Percentiles rank a stretch among this genome's conserved stretches.
Evolutionary conservation across 495 filamentous ascomycete species (phyloP).

Genomic region (Podospora bellae-mahoneyi): DNA sequence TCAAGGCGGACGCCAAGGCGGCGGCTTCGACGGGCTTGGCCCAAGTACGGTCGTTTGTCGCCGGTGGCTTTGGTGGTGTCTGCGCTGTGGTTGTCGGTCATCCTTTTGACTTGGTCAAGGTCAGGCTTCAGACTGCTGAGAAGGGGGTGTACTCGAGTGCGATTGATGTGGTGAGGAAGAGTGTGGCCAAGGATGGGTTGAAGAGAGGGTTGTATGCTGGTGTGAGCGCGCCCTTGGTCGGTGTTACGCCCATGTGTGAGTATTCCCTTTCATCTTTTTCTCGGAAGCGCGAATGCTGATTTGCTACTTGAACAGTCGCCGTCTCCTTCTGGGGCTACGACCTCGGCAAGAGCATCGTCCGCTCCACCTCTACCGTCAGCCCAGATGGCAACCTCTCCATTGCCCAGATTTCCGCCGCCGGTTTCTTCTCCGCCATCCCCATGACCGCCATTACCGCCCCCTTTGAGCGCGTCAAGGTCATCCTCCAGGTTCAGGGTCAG

Average conservation of each 20-base stretch:
- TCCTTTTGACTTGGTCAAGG: constrained; percentile 97
- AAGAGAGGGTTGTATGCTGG: constrained; percentile 89
- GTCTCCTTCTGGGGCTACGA: constrained; percentile 99
- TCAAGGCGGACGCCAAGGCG: constrained; percentile 46
- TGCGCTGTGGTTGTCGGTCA: constrained; percentile 93
- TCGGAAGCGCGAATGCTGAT: background rate
- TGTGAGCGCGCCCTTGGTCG: constrained; percentile 88
- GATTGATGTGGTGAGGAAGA: constrained; percentile 86
- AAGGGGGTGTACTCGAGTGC: constrained; percentile 87
- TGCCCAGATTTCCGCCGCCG: constrained; percentile 83
- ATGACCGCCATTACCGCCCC: constrained; percentile 98
- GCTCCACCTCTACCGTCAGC: constrained; percentile 59
- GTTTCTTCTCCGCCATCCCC: constrained; percentile 96
- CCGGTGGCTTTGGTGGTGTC: constrained; percentile 89
- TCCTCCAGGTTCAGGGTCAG: constrained; percentile 96
- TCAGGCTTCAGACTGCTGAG: constrained; percentile 92
- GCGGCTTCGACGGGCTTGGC: constrained; percentile 45
- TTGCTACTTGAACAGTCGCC: constrained; percentile 59
- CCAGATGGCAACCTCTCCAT: constrained; percentile 69
- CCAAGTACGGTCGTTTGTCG: constrained; percentile 72
- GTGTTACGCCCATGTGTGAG: constrained; percentile 98
- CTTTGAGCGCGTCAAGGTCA: constrained; percentile 97
- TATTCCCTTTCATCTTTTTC: constrained; percentile 7
- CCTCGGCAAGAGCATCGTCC: constrained; percentile 83
- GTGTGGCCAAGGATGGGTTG: constrained; percentile 81